Percentiles rank a stretch among this genome's conserved stretches.
Evolutionary conservation across 768 basidiomycete genomes (phyloP).

Genomic region (Suillus tomentosus): DNA sequence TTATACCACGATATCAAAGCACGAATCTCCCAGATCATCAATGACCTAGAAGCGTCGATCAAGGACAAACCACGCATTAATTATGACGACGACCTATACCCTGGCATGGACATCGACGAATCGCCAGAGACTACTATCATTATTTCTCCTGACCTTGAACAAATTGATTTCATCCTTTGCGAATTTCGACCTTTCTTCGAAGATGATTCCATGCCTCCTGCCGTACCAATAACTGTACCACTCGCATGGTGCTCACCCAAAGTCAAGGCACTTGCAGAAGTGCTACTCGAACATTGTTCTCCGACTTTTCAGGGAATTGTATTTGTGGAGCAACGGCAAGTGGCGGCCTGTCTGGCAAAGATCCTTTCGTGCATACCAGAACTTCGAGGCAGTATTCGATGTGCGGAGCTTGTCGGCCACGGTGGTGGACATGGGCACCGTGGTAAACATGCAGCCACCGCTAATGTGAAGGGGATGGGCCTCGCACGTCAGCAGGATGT

Average conservation of each 20-base stretch:
- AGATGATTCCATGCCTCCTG: slow-evolving; percentile 21
- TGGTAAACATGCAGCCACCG: slow-evolving; percentile 20
- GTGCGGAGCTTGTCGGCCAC: slow-evolving; percentile 73
- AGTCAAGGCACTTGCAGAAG: slow-evolving; percentile 59
- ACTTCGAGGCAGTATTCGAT: slow-evolving; percentile 56
- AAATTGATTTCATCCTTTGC: slow-evolving; percentile 50
- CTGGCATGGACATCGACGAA: slow-evolving; percentile 32
- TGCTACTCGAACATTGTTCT: slow-evolving; percentile 57
- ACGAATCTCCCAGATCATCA: slow-evolving; percentile 44
- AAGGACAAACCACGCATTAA: slow-evolving; percentile 19
- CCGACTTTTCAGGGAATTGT: slow-evolving; percentile 76
- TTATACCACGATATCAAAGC: slow-evolving; percentile 61
- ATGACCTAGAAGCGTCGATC: slow-evolving; percentile 26
- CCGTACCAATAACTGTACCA: slow-evolving; percentile 43
- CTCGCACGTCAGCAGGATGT: slow-evolving; percentile 57
- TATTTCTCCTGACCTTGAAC: slow-evolving; percentile 45
- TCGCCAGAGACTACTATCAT: slow-evolving; percentile 21
- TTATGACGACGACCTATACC: slow-evolving; percentile 17
- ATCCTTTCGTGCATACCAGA: slow-evolving; percentile 63
- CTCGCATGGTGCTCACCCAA: slow-evolving; percentile 78
- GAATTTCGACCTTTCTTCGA: slow-evolving; percentile 45
- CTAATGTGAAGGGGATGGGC: slow-evolving; percentile 52
- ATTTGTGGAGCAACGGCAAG: slow-evolving; percentile 85
- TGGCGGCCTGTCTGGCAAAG: slow-evolving; percentile 68
- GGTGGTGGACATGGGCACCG: slow-evolving; percentile 45